Evolutionary conservation across 176 grass and related monocot species (phyloP), one percentile per base, ranked within the genome.

Genomic region (Oryza punctata): DNA sequence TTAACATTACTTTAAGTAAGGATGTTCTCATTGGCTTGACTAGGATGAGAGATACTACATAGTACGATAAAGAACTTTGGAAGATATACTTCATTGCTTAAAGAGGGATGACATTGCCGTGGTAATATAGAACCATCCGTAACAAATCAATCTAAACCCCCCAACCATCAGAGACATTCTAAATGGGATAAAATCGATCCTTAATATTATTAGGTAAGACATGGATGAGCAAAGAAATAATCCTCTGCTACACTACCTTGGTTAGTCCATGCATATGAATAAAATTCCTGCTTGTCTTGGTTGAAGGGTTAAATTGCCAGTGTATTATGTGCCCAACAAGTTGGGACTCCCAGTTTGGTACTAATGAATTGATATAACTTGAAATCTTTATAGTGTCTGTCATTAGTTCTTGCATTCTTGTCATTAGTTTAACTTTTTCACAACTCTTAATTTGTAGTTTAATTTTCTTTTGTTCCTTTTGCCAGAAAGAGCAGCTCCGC

Each of bases 401-500:
- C 47, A 40, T 81, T 12, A 65, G 26, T 30, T 25, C 21, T 47
- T 65, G 25, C 35, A 4, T 73, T 52, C 29, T 65, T 75, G 32
- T 35, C 33, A 35, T 35, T 6, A 35, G 13, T 37, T 72, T 70
- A 44, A 73, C 14, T 32, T 72, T 35, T 26, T 38, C 25, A 63
- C 64, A 77, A 16, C 60, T 27, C 71, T 9, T 71, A 46, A n/a
- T 47, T 9, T 12, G 44, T 88, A 76, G 78, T 81, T 24, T 18
- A 23, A 64, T 70, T 77, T 73, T 75, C 10, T 12, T 85, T 60
- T 83, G 65, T 90, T 70, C 50, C 40, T 40, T 81, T 28, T 37
- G 21, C 19, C 75, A 88, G 78, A 73, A 63, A 60, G 49, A 63
- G 24, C 45, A 63, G 46, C 16, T 10, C 32, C 76, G 7, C 60